Conservation (phyloP, 1,139 yeast genomes). For the Suhomyces ambrosiae region DNA sequence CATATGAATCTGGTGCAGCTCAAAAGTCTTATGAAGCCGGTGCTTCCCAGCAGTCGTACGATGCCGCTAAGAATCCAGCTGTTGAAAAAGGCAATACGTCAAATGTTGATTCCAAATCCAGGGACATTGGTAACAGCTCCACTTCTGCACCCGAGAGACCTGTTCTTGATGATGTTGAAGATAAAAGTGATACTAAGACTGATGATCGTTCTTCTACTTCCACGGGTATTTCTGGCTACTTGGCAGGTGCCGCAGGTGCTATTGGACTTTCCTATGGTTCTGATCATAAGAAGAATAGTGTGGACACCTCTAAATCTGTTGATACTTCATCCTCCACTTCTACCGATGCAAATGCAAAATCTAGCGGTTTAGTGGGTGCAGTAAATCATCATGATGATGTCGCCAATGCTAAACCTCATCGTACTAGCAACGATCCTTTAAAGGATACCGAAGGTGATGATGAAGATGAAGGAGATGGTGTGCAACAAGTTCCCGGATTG, state of each 20-base stretch:
- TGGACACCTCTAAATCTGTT: not conserved
- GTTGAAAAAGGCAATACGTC: too few species aligned
- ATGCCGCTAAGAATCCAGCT: too few species aligned
- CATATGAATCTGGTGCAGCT: not conserved
- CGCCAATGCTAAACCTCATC: conserved; percentile 24
- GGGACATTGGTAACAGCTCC: too few species aligned
- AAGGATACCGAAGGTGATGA: conserved; percentile 5
- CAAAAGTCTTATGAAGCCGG: not conserved
- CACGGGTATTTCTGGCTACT: conserved; percentile 4
- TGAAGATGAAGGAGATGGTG: conserved; percentile 14
- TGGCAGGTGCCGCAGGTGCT: conserved; percentile 19
- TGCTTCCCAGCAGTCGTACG: too few species aligned
- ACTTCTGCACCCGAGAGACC: conserved; percentile 3
- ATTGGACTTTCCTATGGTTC: conserved; percentile 11
- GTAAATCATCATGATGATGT: conserved; percentile 27
- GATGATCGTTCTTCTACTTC: conserved; percentile 3
- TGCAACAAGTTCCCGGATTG: conserved; percentile 14
- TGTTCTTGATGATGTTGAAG: conserved; percentile 9
- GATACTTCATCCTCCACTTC: conserved; percentile 1
- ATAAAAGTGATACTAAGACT: conserved; percentile 1
- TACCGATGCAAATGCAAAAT: conserved; percentile 14
- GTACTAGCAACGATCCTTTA: conserved; percentile 8
- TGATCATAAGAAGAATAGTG: too few species aligned
- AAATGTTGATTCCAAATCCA: too few species aligned
- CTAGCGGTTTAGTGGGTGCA: conserved; percentile 20